phyloP scores from a whole-genome alignment of 345 rosid species.

The Psidium friedrichsthalianum region DNA sequence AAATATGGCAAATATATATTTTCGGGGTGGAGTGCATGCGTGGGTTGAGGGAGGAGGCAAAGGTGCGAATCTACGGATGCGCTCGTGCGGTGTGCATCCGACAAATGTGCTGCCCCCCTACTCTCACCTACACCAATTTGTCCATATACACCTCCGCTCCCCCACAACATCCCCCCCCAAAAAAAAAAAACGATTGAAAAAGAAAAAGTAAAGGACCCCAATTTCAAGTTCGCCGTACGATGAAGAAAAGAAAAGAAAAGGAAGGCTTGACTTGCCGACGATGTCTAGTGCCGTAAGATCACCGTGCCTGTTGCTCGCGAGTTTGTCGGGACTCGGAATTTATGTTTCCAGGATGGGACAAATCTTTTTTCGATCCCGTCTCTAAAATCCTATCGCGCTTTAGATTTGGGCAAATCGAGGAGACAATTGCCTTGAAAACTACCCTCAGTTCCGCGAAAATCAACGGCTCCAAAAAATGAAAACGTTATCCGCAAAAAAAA shows the following conservation, averaged over 20 bases:
- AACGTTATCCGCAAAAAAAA: neutral
- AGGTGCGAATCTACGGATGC: slow-evolving; percentile 13
- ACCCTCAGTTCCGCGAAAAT: neutral
- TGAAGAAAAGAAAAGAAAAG: neutral
- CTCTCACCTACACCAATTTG: too few species aligned
- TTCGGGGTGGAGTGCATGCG: neutral
- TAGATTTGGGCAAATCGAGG: neutral
- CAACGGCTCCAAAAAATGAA: neutral
- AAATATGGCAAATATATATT: neutral
- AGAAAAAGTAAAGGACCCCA: neutral
- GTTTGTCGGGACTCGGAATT: neutral
- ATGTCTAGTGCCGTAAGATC: neutral
- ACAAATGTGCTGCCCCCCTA: slow-evolving; percentile 2
- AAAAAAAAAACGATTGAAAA: neutral
- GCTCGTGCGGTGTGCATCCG: slow-evolving; percentile 16
- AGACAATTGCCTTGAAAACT: neutral
- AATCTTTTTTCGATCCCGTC: neutral
- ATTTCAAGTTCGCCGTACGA: too few species aligned
- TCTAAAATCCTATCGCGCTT: neutral
- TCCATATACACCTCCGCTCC: neutral
- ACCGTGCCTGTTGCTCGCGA: neutral
- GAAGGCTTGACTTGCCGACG: neutral
- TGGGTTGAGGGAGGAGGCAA: neutral
- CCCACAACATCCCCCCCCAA: neutral
- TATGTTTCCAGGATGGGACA: neutral